Evolutionary conservation across 495 filamentous ascomycete genomes (phyloP), one percentile per base, ranked within the genome.

Genomic region (Aspergillus olivimuriae): DNA sequence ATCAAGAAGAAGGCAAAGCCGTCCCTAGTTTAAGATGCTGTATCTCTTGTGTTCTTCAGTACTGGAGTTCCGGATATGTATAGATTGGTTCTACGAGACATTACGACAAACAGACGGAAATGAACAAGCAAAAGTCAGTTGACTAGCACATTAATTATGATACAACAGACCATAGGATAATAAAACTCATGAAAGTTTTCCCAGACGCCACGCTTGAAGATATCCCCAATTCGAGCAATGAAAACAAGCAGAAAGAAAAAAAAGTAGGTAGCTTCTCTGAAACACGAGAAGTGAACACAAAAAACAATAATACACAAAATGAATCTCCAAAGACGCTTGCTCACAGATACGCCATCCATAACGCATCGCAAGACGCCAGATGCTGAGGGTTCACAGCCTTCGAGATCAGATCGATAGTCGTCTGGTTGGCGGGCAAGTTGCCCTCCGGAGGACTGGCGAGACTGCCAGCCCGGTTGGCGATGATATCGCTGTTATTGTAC

Each of bases 281-380:
- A 54, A 42, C 31, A 39, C 46, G 39, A 36, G 14, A 28, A 55
- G 31, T 41, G 52, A 53, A 45, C 51, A 22, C 36, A 53, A 34
- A 48, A 49, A 33, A 28, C 28, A 41, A 41, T 48, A 43, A 40
- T 33, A 37, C 17, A 41, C 19, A 35, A 41, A 51, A 52, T 45
- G 38, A 53, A 31, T 44, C 50, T 44, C 40, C 49, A 33, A 39
- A 16, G 40, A 32, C 18, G 44, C 20, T n/a, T 20, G 8, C 28
- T 64, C 76, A 98, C 47, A 97, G 66, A 70, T 94, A 99, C 10
- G 85, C 83, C 94, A 97, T 97, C 89, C 92, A 99, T 51, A 97
- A 74, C 50, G 90, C 80, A 73, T 99, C 94, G 45, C 82, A 84
- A 55, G 81, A 72, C 17, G 84, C 80, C 61, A 99, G 61, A 60